Base-by-base conservation (phyloP, 352 stramenopile genomes). In the Nothophytophthora sp. region DNA sequence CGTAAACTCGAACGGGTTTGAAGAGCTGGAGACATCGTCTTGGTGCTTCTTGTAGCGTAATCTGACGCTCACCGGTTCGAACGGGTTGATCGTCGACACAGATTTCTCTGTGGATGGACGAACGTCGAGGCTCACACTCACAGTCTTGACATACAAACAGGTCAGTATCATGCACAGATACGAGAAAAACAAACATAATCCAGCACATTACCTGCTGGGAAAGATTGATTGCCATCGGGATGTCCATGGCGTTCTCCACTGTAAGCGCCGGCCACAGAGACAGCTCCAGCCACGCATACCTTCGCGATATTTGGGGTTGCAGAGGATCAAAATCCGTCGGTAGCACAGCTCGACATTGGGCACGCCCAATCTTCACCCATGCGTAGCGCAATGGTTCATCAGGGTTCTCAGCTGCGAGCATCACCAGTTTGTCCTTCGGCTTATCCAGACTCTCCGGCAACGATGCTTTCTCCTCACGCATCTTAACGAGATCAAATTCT, bases 401-500 rank as follows among this genome's bases (percentile, higher is more conserved):
- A 11, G 13, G 12, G 19, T 55, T 36, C 50, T 52, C 37, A 24
- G 34, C 18, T 23, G 23, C 22, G 12, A 81, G 30, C 11, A 48
- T 24, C 34, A 44, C 57, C 46, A 82, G 68, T 28, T 62, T 57
- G 41, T 35, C 55, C 5, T 69, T 59, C 15, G 28, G 20, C 52
- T 43, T 63, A 35, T 55, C 52, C 15, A 25, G 25, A 12, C 29
- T 35, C 29, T 64, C 27, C 10, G n/a, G n/a, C n/a, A n/a, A n/a
- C n/a, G n/a, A n/a, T n/a, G 25, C 29, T 41, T 70, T 29, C 11
- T 56, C 50, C 8, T 70, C 68, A 20, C 46, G 45, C 10, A 50
- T 36, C 42, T 62, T 81, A 11, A 85, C 77, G 37, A 81, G 56
- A 37, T 82, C 70, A 45, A 88, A 85, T 24, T 84, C 74, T 11